Evolutionary conservation across 257 asterid species (phyloP).

Genomic region (Solanum rostratum): DNA sequence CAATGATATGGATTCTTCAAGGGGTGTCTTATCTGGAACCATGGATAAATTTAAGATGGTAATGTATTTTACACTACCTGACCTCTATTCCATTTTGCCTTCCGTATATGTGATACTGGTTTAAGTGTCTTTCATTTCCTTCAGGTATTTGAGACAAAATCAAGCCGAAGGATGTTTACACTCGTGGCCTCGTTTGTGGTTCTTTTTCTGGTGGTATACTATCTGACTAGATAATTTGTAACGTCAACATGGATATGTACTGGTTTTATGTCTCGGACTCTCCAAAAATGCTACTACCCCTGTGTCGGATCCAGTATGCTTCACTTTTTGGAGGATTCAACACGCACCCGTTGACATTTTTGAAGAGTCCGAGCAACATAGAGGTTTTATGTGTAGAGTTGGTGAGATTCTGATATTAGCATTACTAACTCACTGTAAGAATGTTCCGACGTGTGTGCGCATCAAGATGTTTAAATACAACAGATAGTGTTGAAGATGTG

Average conservation of each 20-base stretch:
- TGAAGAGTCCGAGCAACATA: neutral
- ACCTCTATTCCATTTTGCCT: neutral
- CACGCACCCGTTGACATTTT: neutral
- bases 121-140: neutral
- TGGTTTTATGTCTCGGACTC: neutral
- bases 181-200: constrained; percentile 85
- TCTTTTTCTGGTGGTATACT: constrained; percentile 67
- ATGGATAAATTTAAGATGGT: constrained; percentile 97
- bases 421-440: neutral
- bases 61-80: neutral
- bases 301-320: neutral
- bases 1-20: constrained; percentile 90
- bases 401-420: neutral
- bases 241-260: too few relatives aligned
- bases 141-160: constrained; percentile 90
- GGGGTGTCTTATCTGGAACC: constrained; percentile 87
- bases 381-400: neutral
- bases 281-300: neutral
- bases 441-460: neutral
- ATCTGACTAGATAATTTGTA: constrained; percentile 78
- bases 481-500: neutral
- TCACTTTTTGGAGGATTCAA: neutral
- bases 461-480: neutral
- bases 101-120: neutral
- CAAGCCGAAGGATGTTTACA: constrained; percentile 70